Percentiles rank a stretch among this genome's conserved stretches.
Conservation (phyloP, 306 rosid genomes). For the Hylodesmum podocarpum region DNA sequence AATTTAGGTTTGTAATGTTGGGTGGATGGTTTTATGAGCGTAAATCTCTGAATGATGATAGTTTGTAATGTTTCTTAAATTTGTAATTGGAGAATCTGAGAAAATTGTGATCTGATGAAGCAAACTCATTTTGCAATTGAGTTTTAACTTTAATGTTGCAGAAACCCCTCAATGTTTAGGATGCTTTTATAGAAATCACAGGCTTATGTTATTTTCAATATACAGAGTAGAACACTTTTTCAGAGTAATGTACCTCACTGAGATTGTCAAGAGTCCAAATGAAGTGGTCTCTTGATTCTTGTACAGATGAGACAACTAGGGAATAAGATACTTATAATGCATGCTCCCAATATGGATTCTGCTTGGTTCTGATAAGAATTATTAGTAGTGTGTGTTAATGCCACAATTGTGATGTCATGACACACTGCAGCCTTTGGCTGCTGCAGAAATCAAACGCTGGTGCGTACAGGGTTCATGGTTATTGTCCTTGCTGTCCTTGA, state of each 20-base stretch:
- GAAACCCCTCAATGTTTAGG: neutral
- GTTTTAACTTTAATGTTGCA: neutral
- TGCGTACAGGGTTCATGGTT: neutral
- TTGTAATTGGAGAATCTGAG: neutral
- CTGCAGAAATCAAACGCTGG: neutral
- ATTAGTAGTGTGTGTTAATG: neutral
- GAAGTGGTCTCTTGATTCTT: neutral
- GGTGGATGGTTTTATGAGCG: neutral
- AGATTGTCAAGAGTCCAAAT: neutral
- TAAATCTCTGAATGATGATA: neutral
- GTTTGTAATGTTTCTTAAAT: neutral
- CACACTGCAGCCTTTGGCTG: neutral
- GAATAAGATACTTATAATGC: neutral
- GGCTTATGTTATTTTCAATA: neutral
- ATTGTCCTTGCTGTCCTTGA: neutral
- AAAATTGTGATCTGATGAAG: neutral
- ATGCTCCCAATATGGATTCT: neutral
- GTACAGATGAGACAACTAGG: neutral
- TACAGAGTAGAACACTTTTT: neutral
- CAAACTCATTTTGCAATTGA: neutral
- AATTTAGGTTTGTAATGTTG: neutral
- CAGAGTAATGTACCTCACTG: neutral
- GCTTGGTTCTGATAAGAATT: neutral
- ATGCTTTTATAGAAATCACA: neutral
- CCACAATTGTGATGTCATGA: neutral